phyloP scores from a whole-genome alignment of 2,329 filamentous ascomycete species.

The Periconia sp. region DNA sequence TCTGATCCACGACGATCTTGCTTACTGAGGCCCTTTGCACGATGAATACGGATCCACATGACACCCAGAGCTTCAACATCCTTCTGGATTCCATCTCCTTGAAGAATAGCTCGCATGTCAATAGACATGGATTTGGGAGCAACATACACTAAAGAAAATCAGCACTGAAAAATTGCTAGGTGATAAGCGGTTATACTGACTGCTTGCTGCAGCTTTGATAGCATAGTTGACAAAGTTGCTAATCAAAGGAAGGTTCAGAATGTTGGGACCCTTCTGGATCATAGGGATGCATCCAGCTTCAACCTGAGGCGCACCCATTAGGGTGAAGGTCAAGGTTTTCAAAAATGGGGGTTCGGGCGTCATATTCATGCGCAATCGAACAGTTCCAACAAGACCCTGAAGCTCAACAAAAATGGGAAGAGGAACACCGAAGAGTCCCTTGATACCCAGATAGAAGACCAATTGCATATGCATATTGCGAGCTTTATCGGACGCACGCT shows the following conservation, averaged over 20 bases:
- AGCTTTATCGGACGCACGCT: constrained; percentile 75
- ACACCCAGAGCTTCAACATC: constrained; percentile 83
- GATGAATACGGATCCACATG: constrained; percentile 91
- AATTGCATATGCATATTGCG: constrained; percentile 97
- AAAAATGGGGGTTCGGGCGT: constrained; percentile 89
- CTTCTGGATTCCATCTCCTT: constrained; percentile 90
- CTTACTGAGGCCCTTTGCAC: constrained; percentile 84
- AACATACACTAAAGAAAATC: constrained; percentile 68
- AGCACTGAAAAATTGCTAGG: not conserved
- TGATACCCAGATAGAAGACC: constrained; percentile 89
- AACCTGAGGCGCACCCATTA: constrained; percentile 92
- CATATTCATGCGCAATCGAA: constrained; percentile 79
- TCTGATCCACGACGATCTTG: constrained; percentile 81
- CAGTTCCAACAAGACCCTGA: constrained; percentile 85
- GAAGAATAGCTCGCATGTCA: constrained; percentile 85
- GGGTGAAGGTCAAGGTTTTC: constrained; percentile 86
- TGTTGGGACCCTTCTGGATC: constrained; percentile 86
- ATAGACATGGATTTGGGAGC: constrained; percentile 93
- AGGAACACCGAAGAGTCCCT: constrained; percentile 85
- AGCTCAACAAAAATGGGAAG: constrained; percentile 88
- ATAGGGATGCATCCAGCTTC: constrained; percentile 89
- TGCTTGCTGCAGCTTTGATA: constrained; percentile 77
- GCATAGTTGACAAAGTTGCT: constrained; percentile 97
- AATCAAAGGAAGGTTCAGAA: constrained; percentile 88
- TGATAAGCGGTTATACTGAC: constrained; percentile 14